Evolutionary conservation across 345 rosid species (phyloP).

Genomic region (Pugionium dolabratum): DNA sequence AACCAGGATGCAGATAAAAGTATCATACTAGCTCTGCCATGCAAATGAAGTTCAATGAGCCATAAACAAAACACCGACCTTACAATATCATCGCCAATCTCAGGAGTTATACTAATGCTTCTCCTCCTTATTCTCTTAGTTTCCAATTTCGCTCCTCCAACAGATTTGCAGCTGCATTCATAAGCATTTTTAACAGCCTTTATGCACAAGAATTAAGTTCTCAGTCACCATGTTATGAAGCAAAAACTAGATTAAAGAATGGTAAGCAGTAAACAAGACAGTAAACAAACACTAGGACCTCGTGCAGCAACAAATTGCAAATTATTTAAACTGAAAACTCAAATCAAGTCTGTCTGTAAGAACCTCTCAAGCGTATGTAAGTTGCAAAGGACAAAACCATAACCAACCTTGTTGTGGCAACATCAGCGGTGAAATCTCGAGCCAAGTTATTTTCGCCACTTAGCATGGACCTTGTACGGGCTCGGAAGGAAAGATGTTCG

Average conservation of each 20-base stretch:
- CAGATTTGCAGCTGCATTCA: slow-evolving; percentile 63
- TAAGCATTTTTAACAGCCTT: slow-evolving; percentile 22
- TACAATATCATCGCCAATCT: slow-evolving; percentile 97
- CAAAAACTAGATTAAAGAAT: slow-evolving; percentile 16
- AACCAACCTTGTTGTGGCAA: slow-evolving; percentile 68
- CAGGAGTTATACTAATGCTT: slow-evolving; percentile 97
- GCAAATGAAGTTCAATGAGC: slow-evolving; percentile 18
- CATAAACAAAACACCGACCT: slow-evolving; percentile 59
- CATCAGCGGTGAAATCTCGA: slow-evolving; percentile 63
- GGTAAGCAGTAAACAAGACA: slow-evolving; percentile 32
- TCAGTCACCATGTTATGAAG: slow-evolving; percentile 8
- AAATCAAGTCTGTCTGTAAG: slow-evolving; percentile 17
- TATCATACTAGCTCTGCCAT: slow-evolving; percentile 13
- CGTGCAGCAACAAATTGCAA: slow-evolving; percentile 11
- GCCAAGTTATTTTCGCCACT: slow-evolving; percentile 69
- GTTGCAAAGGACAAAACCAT: not conserved
- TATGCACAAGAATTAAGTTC: slow-evolving; percentile 19
- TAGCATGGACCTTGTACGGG: slow-evolving; percentile 75
- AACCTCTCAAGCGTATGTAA: slow-evolving; percentile 9
- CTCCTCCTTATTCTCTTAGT: slow-evolving; percentile 90
- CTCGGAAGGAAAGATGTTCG: slow-evolving; percentile 81
- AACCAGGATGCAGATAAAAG: slow-evolving; percentile 19
- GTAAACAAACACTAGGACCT: slow-evolving; percentile 17
- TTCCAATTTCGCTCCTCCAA: slow-evolving; percentile 73
- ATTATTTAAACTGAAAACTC: not conserved